Evolutionary conservation across 208 protist genomes (phyloP).

Genomic region (Leishmania turanica): DNA sequence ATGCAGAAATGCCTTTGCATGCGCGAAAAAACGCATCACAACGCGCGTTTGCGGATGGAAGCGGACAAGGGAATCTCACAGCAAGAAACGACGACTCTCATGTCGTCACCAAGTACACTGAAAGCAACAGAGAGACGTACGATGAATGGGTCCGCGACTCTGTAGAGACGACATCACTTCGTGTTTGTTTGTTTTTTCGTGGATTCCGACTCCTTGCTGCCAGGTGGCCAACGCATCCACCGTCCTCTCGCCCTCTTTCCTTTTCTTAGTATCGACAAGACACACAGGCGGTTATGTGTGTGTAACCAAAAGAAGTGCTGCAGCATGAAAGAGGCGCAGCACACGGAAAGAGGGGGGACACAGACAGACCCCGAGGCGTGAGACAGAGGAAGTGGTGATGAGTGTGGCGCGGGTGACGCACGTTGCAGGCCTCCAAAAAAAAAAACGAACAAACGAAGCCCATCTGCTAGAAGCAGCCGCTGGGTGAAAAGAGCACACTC

Average conservation of each 20-base stretch:
- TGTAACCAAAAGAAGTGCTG: neutral
- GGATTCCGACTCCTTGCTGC: neutral
- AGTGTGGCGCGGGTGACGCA: neutral
- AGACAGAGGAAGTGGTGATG: neutral
- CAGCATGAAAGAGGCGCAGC: neutral
- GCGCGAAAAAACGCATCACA: neutral
- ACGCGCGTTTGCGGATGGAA: neutral
- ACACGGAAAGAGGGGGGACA: neutral
- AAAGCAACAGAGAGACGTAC: neutral
- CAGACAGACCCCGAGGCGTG: neutral
- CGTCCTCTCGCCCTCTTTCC: neutral
- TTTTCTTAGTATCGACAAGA: neutral
- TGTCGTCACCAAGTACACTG: neutral
- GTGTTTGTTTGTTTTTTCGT: neutral
- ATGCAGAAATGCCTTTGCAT: neutral
- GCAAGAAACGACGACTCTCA: no score
- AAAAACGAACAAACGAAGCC: neutral
- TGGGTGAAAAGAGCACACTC: neutral
- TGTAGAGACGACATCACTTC: neutral
- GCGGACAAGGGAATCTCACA: neutral
- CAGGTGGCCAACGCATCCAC: neutral
- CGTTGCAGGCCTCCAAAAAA: neutral
- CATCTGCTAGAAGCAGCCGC: neutral
- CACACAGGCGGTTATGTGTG: neutral
- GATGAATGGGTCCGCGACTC: neutral